Evolutionary conservation across 306 rosid species (phyloP).

Genomic region (Hylodesmum podocarpum): DNA sequence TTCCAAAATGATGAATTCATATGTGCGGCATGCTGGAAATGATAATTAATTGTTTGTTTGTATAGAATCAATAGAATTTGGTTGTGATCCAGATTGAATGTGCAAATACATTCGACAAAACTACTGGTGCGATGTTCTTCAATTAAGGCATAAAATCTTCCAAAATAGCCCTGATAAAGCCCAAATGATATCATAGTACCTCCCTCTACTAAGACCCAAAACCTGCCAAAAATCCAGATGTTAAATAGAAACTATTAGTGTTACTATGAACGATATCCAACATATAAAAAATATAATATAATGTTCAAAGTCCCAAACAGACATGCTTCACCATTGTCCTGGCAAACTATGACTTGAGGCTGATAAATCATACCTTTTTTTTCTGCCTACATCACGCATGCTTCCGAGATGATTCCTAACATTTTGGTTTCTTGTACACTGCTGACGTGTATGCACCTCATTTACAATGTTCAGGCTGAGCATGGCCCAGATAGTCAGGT

Average conservation of each 20-base stretch:
- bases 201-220: neutral
- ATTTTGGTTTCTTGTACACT: slow-evolving; percentile 6
- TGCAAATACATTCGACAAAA: neutral
- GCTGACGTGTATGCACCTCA: slow-evolving; percentile 23
- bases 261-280: neutral
- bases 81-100: neutral
- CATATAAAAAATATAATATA: neutral
- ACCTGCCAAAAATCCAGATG: neutral
- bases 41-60: neutral
- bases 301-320: neutral
- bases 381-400: neutral
- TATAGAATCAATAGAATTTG: slow-evolving; percentile 1
- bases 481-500: slow-evolving; percentile 99
- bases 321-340: neutral
- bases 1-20: neutral
- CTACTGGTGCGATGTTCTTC: neutral
- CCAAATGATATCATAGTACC: neutral
- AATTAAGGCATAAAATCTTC: neutral
- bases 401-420: neutral
- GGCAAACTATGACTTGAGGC: neutral
- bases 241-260: neutral
- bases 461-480: slow-evolving; percentile 76
- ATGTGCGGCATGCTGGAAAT: neutral
- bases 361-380: neutral
- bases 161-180: neutral